A percentile compares a stretch with the other conserved stretches of the same genome.
Evolutionary conservation across 495 filamentous ascomycete species (phyloP).

Genomic region (Penicillium silybi): DNA sequence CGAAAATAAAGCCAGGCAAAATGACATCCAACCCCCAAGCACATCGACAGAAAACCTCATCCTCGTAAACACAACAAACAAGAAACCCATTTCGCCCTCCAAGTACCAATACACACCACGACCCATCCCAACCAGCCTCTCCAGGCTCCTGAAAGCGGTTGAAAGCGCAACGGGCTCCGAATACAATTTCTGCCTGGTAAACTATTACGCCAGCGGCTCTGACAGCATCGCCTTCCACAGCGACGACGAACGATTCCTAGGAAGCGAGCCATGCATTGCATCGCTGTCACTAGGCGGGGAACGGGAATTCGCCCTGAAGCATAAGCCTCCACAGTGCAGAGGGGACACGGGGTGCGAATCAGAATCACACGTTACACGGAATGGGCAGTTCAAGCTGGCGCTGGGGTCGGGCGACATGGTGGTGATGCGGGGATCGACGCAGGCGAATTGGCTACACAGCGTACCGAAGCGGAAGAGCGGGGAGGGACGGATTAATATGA

Average conservation of each 20-base stretch:
- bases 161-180: conserved; percentile 50
- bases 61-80: conserved; percentile 29
- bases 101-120: conserved; percentile 57
- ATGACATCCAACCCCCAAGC: too few species aligned
- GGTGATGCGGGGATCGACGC: conserved; percentile 65
- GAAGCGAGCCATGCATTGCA: conserved; percentile 61
- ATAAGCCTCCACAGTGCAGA: conserved; percentile 44
- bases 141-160: conserved; percentile 50
- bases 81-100: conserved; percentile 32
- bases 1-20: not conserved
- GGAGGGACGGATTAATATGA: conserved; percentile 68
- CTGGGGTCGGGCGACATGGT: conserved; percentile 67
- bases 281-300: conserved; percentile 63
- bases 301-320: conserved; percentile 69
- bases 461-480: conserved; percentile 66
- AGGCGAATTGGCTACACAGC: conserved; percentile 67
- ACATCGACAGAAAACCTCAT: conserved; percentile 20
- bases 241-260: conserved; percentile 73
- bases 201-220: conserved; percentile 67
- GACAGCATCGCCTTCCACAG: conserved; percentile 74
- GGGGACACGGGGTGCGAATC: not conserved
- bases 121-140: conserved; percentile 64
- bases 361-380: not conserved
- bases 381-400: conserved; percentile 48
- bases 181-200: conserved; percentile 74